phyloP scores from a whole-genome alignment of 192 early-diverging fungal genomes.

The Cetraspora pellucida region DNA sequence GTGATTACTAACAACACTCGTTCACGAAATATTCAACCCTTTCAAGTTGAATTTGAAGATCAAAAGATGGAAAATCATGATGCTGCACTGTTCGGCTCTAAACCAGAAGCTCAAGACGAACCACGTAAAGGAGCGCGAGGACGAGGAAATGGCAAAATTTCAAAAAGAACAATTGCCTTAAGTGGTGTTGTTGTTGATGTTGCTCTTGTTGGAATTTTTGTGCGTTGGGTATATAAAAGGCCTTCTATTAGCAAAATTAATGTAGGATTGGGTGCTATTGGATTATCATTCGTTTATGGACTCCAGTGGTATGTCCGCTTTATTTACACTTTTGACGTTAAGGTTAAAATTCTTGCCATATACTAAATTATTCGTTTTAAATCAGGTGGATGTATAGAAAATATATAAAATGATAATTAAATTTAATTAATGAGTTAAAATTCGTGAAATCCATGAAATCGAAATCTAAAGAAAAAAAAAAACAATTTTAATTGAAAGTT shows the following conservation, averaged over 20 bases:
- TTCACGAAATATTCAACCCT: not conserved
- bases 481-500: too few species aligned
- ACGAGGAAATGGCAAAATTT: not conserved
- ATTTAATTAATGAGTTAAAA: too few species aligned
- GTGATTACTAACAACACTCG: not conserved
- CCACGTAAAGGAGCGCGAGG: not conserved
- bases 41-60: not conserved
- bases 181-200: not conserved
- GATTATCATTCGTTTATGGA: constrained; percentile 7
- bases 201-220: not conserved
- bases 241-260: not conserved
- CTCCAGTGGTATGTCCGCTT: not conserved
- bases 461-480: too few species aligned
- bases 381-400: too few species aligned
- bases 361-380: too few species aligned
- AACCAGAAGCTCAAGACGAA: not conserved
- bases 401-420: too few species aligned
- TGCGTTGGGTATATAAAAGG: not conserved
- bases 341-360: too few species aligned
- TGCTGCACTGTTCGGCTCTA: not conserved
- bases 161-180: not conserved
- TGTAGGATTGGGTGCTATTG: not conserved
- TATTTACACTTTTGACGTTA: too few species aligned
- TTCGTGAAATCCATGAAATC: too few species aligned
- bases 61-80: not conserved